These are phyloP conservation scores for Aspergillus puulaauensis DNA, from an alignment of 2,329 filamentous ascomycete genomes.

Conservation along the genomic window DNA sequence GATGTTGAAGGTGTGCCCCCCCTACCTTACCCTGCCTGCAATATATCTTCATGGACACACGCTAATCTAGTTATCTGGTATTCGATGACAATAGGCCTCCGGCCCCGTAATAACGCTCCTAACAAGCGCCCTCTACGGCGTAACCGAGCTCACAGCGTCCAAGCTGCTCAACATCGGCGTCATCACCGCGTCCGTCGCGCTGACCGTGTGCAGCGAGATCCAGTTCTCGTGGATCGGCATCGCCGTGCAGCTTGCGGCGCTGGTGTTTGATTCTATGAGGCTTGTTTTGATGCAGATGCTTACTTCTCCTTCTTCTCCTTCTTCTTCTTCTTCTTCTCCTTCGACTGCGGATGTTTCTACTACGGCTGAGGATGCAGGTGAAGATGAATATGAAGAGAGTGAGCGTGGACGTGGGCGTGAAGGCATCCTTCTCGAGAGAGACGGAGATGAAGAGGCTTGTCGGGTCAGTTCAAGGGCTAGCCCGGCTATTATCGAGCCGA, in stretches of 20 bases:
- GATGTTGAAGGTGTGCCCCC: constrained; percentile 83
- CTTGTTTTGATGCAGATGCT: constrained; percentile 80
- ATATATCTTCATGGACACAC: background rate
- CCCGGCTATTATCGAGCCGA: too few relatives aligned
- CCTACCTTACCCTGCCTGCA: background rate
- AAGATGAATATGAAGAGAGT: background rate
- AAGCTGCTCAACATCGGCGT: constrained; percentile 85
- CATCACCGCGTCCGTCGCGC: constrained; percentile 87
- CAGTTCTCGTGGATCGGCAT: constrained; percentile 68
- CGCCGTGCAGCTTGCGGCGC: constrained; percentile 66
- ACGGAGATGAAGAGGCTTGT: background rate
- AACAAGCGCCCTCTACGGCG: constrained; percentile 78
- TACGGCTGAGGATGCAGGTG: background rate
- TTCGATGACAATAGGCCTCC: constrained; percentile 63
- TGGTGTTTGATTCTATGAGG: constrained; percentile 73
- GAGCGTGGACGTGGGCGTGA: background rate
- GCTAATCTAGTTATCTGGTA: too few relatives aligned
- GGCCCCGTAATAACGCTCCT: constrained; percentile 91
- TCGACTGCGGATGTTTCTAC: constrained; percentile 22
- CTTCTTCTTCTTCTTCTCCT: too few relatives aligned
- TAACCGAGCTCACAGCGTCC: constrained; percentile 74
- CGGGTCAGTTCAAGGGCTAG: background rate
- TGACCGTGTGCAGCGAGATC: constrained; percentile 90
- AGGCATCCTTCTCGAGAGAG: too few relatives aligned
- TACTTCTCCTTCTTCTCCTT: constrained; percentile 50